Base-by-base conservation (phyloP, 106 monocot genomes). In the Gastrodia elata region DNA sequence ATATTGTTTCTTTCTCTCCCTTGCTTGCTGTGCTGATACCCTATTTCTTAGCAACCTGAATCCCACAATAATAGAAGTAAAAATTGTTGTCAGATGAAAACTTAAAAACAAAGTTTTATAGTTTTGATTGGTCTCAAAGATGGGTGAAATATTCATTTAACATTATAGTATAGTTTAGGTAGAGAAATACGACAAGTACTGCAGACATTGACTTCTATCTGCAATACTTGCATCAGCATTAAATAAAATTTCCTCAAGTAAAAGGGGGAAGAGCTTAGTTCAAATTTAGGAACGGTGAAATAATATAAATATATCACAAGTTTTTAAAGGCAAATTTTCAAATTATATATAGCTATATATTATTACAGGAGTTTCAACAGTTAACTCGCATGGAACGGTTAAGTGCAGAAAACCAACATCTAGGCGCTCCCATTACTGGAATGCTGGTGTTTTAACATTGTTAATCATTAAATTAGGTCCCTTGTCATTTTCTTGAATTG, bases 1-100 rank as follows among this genome's bases (percentile, higher is more conserved):
- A 69, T 89, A 86, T 25, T 68, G 81, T 73, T 89, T 89, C 83
- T 89, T 89, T 44, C 89, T 81, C 36, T 89, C 89, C 64, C 89
- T 78, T 5, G 89, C 89, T 56, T 86, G 83, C 40, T 89, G 89
- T 61, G 89, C 89, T 6, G 89, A 89, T 34, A 89, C 86, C 59
- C 89, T 81, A 56, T 89, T 89, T 13, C 89, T 78, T 11, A 89
- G 77, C 64, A 89, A 79, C 83, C 89, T 89, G 74, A 18, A 26
- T 26, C 30, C 30, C 30, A 55, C 22, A 22, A 22, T 55, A 55
- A 0, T 14, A 55, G 9, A 61, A 46, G 46, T 52, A 52, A n/a
- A n/a, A 7, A 0, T 5, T 3, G 20, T 52, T 52, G 22, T 52
- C 6, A 22, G 20, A 7, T 52, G 48, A 48, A 52, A 52, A 52